Evolutionary conservation across 1,284 basidiomycete genomes (phyloP), one percentile per base, ranked within the genome.

Genomic region (Gymnopus androsaceus): DNA sequence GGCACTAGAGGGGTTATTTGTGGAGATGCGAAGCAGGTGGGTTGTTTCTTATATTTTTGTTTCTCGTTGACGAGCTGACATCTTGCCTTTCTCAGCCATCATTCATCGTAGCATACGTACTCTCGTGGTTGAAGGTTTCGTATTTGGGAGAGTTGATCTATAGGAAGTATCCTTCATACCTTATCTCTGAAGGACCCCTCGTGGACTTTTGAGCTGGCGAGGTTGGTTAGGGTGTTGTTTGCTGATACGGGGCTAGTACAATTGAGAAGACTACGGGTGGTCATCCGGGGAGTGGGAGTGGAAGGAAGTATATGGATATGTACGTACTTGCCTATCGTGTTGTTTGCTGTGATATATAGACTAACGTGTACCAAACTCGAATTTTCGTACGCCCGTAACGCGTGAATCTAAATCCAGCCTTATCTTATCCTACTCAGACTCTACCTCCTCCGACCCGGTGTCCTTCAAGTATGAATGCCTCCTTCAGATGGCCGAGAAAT

Each of bases 41-140:
- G 33, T 75, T 58, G 33, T 30, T 23, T 17, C 46, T 33, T 17
- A 19, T 36, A 19, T 12, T 36, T 11, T 17, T 8, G n/a, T 28
- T 3, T 27, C 8, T 19, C 14, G 30, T 23, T 25, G n/a, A n/a
- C n/a, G n/a, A n/a, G n/a, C 38, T 42, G 37, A 45, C n/a, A 23
- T 14, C 19, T 51, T 25, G 46, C 40, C 34, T 28, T 31, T 56
- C 53, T 9, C 47, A 90, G 83, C 78, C 84, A n/a, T 85, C 87
- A 0, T 83, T 88, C 56, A 83, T 87, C 12, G 83, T 84, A 2
- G 83, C 82, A 1, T 90, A 91, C 62, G 92, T 95, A 15, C 90
- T 92, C 0, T 87, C 85, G n/a, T 98, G 94, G 95, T 81, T 96
- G 64, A 96, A 96, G 69, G 95, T 93, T 70, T 93, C 90, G 19